Conservation (phyloP, 2,329 filamentous ascomycete genomes). For the Paramyrothecium roridum region DNA sequence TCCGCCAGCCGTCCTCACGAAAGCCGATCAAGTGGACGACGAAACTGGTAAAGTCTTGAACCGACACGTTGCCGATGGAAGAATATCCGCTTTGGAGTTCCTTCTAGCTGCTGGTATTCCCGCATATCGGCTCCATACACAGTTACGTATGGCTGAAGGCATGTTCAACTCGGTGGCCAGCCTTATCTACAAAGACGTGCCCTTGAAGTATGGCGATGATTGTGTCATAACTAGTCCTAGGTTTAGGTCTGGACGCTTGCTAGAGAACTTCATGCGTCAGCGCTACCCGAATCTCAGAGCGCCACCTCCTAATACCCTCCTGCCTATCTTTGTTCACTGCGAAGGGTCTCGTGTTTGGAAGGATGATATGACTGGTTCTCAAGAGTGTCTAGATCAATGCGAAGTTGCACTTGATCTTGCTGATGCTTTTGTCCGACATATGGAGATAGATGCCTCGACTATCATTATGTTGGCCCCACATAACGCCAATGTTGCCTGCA, state of each 20-base stretch:
- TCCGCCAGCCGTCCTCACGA: conserved; percentile 4
- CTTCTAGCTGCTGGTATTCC: conserved; percentile 10
- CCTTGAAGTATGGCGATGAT: conserved; percentile 5
- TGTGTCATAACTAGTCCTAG: conserved; percentile 49
- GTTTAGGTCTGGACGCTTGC: conserved; percentile 47
- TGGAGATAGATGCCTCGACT: conserved; percentile 2
- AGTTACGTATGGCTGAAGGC: conserved; percentile 15
- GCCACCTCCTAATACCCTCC: conserved; percentile 1
- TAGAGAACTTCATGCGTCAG: conserved; percentile 6
- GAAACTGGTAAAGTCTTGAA: not conserved
- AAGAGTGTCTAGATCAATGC: conserved; percentile 9
- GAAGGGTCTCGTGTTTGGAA: not conserved
- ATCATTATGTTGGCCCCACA: conserved; percentile 13
- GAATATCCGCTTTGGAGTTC: conserved; percentile 8
- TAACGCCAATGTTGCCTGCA: conserved; percentile 10
- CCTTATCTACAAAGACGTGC: conserved; percentile 8
- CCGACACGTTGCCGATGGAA: conserved; percentile 6
- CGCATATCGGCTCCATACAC: conserved; percentile 9
- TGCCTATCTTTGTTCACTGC: conserved; percentile 16
- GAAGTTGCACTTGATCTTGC: conserved; percentile 11
- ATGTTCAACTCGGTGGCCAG: conserved; percentile 12
- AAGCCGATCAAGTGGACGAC: not conserved
- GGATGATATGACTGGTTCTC: conserved; percentile 5
- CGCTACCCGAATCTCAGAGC: conserved; percentile 2
- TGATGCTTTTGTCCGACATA: conserved; percentile 5